Evolutionary conservation across 129 eudicot genomes (phyloP), one percentile per base, ranked within the genome.

Genomic region (sunflower (Helianthus annuus)): DNA sequence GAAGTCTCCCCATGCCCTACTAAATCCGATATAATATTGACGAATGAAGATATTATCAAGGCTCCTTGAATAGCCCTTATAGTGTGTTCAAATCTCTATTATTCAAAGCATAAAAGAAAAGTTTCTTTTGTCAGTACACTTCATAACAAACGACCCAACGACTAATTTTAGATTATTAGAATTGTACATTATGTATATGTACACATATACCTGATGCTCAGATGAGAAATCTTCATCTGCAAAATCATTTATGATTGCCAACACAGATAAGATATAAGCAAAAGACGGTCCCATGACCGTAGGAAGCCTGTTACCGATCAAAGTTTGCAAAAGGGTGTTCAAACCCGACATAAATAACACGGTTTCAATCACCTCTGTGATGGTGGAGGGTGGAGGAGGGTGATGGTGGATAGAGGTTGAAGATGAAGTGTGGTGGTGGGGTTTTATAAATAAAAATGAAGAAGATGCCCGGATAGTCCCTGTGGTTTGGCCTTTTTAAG

Each of bases 211-310:
- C 96, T 94, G 64, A 62, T 81, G 99, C 76, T 84, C 96, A 6
- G 73, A 76, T 32, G 51, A 11, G 76, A 84, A 94, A 6, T 71
- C 61, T 74, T 85, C 86, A 52, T 84, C 83, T 56, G 73, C 60
- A 14, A 85, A 69, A 72, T 94, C 97, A 11, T 84, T 86, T 72
- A 90, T 84, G 69, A 86, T 80, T 4, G 89, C 64, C 78, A 84
- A 48, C 9, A 86, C 96, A 0, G 97, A 64, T 70, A 90, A 84
- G 68, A 83, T 24, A 81, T 86, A 94, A 51, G 96, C 96, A 82
- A 85, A 94, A 2, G 99, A 94, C 3, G 99, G 99, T 45, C 99
- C 99, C 97, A 94, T 94, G 69, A 94, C 99, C 1, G 95, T 88
- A 44, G 99, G 99, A 63, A 94, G 96, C 66, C 99, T 83, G 57